Conservation (phyloP, 2,329 filamentous ascomycete genomes). For the Zelopaecilomyces penicillatus region DNA sequence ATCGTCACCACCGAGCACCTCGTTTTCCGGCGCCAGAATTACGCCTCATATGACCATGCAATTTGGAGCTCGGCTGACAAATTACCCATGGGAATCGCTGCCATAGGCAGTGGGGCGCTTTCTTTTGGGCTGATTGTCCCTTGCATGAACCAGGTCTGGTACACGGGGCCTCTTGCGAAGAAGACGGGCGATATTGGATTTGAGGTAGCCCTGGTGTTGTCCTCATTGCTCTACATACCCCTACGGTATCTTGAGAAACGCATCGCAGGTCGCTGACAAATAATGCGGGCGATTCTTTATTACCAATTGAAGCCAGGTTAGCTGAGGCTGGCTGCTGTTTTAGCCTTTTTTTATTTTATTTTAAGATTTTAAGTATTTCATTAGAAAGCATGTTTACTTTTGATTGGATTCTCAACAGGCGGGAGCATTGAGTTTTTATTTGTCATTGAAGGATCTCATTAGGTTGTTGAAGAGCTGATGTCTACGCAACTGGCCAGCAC, state of each 20-base stretch:
- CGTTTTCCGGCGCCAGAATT: slow-evolving; percentile 38
- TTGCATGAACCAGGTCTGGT: slow-evolving; percentile 54
- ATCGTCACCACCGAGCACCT: slow-evolving; percentile 41
- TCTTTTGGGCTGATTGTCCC: slow-evolving; percentile 47
- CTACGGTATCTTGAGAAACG: slow-evolving; percentile 38
- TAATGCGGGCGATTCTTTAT: neutral
- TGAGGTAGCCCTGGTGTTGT: slow-evolving; percentile 50
- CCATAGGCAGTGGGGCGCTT: slow-evolving; percentile 36
- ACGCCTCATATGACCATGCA: slow-evolving; percentile 35
- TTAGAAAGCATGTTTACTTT: no score
- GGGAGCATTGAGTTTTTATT: no score
- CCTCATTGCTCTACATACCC: slow-evolving; percentile 38
- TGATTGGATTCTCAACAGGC: no score
- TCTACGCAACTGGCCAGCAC: no score
- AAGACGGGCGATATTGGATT: slow-evolving; percentile 58
- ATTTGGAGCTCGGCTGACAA: slow-evolving; percentile 38
- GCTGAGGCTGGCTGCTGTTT: no score
- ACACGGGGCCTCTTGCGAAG: slow-evolving; percentile 50
- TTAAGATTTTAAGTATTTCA: no score
- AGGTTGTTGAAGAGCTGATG: no score
- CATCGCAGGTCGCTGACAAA: slow-evolving; percentile 9
- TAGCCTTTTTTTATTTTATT: no score
- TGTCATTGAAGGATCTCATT: no score
- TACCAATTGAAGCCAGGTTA: no score
- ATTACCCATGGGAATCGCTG: slow-evolving; percentile 39